phyloP scores from a whole-genome alignment of 192 early-diverging fungal genomes.

The Dissophora globulifera region DNA sequence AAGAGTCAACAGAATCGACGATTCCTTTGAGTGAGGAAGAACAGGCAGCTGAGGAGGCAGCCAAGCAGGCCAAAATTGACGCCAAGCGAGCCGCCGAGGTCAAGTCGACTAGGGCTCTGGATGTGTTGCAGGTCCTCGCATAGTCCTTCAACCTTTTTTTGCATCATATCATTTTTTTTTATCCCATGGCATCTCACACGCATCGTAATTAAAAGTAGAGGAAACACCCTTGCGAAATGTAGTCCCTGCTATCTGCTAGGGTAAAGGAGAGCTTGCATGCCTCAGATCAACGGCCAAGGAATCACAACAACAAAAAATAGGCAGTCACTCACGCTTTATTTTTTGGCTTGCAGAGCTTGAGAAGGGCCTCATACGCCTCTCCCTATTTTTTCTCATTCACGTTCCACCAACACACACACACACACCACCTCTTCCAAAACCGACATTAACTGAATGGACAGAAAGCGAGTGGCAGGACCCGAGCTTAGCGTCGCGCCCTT shows the following conservation, averaged over 20 bases:
- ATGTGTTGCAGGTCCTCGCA: constrained; percentile 33
- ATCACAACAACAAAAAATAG: too few relatives aligned
- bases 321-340: too few relatives aligned
- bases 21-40: constrained; percentile 48
- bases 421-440: too few relatives aligned
- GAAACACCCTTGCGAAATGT: too few relatives aligned
- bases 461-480: constrained; percentile 64
- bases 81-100: constrained; percentile 35
- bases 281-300: too few relatives aligned
- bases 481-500: constrained; percentile 62
- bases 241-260: too few relatives aligned
- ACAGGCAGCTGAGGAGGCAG: constrained; percentile 37
- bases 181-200: too few relatives aligned
- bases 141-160: neutral
- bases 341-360: too few relatives aligned
- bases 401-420: too few relatives aligned
- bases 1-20: constrained; percentile 20
- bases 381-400: constrained; percentile 5
- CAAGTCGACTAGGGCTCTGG: constrained; percentile 39
- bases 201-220: too few relatives aligned
- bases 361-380: too few relatives aligned
- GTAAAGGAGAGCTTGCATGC: too few relatives aligned
- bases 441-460: constrained; percentile 45
- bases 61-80: constrained; percentile 28
- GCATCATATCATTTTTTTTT: neutral